These are phyloP conservation scores for Colletotrichum siamense DNA, from an alignment of 2,329 filamentous ascomycete species.

Conservation along the genomic window DNA sequence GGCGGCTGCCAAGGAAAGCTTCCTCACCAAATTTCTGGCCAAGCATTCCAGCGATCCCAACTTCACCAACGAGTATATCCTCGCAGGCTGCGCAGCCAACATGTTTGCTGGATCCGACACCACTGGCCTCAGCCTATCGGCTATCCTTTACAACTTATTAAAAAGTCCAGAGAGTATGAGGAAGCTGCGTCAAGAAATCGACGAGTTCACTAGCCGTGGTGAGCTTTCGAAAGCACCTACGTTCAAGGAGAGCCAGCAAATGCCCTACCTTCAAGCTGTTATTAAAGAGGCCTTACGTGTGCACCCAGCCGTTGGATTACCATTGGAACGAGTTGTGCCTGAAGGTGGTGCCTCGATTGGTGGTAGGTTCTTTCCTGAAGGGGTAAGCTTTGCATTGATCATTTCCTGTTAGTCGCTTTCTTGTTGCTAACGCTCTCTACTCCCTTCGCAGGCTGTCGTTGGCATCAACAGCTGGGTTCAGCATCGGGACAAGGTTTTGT, in stretches of 20 bases:
- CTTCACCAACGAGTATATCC: slow-evolving; percentile 41
- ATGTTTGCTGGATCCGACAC: slow-evolving; percentile 48
- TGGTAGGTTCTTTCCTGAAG: slow-evolving; percentile 33
- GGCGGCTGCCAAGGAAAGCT: slow-evolving; percentile 33
- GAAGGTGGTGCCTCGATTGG: slow-evolving; percentile 46
- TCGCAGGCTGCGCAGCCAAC: slow-evolving; percentile 33
- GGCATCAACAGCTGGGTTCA: slow-evolving; percentile 42
- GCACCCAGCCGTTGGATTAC: slow-evolving; percentile 52
- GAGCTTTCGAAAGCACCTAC: slow-evolving; percentile 25
- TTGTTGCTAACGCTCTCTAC: neutral
- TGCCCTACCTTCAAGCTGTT: slow-evolving; percentile 58
- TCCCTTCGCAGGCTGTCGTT: slow-evolving; percentile 29
- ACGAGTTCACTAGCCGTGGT: neutral
- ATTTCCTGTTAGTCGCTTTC: neutral
- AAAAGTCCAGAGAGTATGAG: slow-evolving; percentile 29
- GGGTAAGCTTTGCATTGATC: slow-evolving; percentile 20
- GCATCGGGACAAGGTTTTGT: slow-evolving; percentile 36
- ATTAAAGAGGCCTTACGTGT: slow-evolving; percentile 61
- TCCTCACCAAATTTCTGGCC: slow-evolving; percentile 46
- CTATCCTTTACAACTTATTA: slow-evolving; percentile 50
- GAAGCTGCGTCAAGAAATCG: slow-evolving; percentile 30
- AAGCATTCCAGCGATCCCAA: slow-evolving; percentile 44
- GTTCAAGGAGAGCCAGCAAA: slow-evolving; percentile 42
- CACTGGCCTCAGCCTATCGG: slow-evolving; percentile 51
- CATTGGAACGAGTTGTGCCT: slow-evolving; percentile 54